Evolutionary conservation across 495 filamentous ascomycete genomes (phyloP).

Genomic region (Annulohypoxylon maeteangense): DNA sequence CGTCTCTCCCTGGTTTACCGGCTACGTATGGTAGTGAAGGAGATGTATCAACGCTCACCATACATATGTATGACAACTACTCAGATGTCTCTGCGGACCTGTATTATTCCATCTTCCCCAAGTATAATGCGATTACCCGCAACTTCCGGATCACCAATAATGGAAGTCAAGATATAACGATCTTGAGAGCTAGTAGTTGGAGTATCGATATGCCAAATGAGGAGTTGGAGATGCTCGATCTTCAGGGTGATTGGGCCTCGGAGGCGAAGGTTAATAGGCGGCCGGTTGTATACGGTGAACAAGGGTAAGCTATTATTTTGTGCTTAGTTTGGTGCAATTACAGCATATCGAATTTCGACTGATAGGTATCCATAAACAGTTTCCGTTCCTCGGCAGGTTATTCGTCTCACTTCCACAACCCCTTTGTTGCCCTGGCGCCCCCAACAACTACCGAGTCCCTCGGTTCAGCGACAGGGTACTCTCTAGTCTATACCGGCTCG

Average conservation of each 20-base stretch:
- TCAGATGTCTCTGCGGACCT: slow-evolving; percentile 61
- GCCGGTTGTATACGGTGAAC: slow-evolving; percentile 45
- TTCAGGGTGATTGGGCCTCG: slow-evolving; percentile 64
- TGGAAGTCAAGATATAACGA: slow-evolving; percentile 55
- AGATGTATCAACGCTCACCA: slow-evolving; percentile 63
- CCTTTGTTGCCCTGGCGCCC: slow-evolving; percentile 62
- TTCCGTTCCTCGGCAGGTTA: slow-evolving; percentile 64
- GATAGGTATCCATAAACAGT: slow-evolving; percentile 38
- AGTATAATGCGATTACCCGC: slow-evolving; percentile 63
- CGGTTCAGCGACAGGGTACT: slow-evolving; percentile 66
- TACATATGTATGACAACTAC: slow-evolving; percentile 62
- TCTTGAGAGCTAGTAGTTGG: slow-evolving; percentile 63
- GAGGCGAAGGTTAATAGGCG: slow-evolving; percentile 54
- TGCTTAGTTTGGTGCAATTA: slow-evolving; percentile 36
- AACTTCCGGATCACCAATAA: slow-evolving; percentile 64
- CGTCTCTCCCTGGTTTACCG: slow-evolving; percentile 58
- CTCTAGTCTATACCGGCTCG: slow-evolving; percentile 64
- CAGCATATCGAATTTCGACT: slow-evolving; percentile 39
- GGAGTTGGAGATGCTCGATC: slow-evolving; percentile 64
- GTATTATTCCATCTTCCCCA: slow-evolving; percentile 65
- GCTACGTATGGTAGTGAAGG: slow-evolving; percentile 59
- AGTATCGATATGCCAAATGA: slow-evolving; percentile 64
- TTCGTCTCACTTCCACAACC: slow-evolving; percentile 65
- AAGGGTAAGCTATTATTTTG: slow-evolving; percentile 39
- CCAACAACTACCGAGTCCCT: slow-evolving; percentile 62